A percentile compares a stretch with the other conserved stretches of the same genome.
These are phyloP conservation scores for Colletotrichum chlorophyti DNA, from an alignment of 2,329 filamentous ascomycete genomes.

Conservation along the genomic window DNA sequence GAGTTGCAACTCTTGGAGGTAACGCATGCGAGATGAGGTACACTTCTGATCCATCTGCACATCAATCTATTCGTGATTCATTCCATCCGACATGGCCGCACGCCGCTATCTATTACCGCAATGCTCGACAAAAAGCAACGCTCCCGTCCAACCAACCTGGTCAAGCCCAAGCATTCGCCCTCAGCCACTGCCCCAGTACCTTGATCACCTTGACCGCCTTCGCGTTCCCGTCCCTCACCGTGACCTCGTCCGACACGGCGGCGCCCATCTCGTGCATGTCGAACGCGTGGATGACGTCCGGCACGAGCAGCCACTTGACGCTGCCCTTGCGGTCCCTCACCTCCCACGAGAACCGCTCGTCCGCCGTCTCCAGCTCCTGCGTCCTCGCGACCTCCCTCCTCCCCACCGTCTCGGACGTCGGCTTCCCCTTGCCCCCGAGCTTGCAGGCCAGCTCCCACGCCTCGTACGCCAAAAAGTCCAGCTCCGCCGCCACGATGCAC, in stretches of 20 bases:
- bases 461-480: slow-evolving; percentile 40
- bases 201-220: slow-evolving; percentile 40
- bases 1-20: too few species aligned
- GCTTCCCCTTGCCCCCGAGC: slow-evolving; percentile 27
- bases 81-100: too few species aligned
- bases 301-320: slow-evolving; percentile 49
- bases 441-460: slow-evolving; percentile 29
- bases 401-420: slow-evolving; percentile 16
- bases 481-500: slow-evolving; percentile 45
- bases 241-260: slow-evolving; percentile 38
- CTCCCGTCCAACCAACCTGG: background rate
- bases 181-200: slow-evolving; percentile 39
- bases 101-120: too few species aligned
- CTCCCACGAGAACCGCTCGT: slow-evolving; percentile 46
- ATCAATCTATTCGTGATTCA: too few species aligned
- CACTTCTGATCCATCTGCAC: too few species aligned
- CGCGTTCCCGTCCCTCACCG: slow-evolving; percentile 35
- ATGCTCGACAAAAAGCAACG: background rate
- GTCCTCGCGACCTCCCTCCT: slow-evolving; percentile 22
- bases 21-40: too few species aligned
- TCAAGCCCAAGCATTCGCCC: slow-evolving; percentile 36
- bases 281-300: slow-evolving; percentile 49
- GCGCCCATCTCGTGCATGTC: slow-evolving; percentile 39
- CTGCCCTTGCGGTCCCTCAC: slow-evolving; percentile 34
- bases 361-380: slow-evolving; percentile 33